phyloP scores from a whole-genome alignment of 495 filamentous ascomycete genomes.

The Xylaria telfairii region DNA sequence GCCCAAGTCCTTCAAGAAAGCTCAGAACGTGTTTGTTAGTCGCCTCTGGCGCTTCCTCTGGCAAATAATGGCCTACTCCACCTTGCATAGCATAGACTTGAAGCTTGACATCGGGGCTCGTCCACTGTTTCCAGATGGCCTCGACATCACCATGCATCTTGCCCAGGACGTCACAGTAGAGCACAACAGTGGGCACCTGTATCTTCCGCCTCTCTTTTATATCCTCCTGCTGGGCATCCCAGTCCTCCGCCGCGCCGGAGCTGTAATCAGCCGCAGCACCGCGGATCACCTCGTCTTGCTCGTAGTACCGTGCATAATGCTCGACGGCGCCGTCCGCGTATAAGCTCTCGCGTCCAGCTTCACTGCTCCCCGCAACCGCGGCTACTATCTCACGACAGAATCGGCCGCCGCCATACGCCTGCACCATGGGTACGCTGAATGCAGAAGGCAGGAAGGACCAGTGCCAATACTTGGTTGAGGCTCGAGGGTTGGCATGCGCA shows the following conservation, averaged over 20 bases:
- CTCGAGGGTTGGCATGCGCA: slow-evolving; percentile 33
- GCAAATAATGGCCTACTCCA: slow-evolving; percentile 58
- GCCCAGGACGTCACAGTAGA: slow-evolving; percentile 56
- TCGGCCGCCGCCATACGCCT: slow-evolving; percentile 46
- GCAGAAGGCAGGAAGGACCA: slow-evolving; percentile 59
- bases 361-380: slow-evolving; percentile 38
- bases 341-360: slow-evolving; percentile 24
- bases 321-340: slow-evolving; percentile 35
- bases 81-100: slow-evolving; percentile 40
- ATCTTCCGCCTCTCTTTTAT: slow-evolving; percentile 53
- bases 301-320: slow-evolving; percentile 50
- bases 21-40: slow-evolving; percentile 38
- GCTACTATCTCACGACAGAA: slow-evolving; percentile 42
- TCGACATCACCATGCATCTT: slow-evolving; percentile 44
- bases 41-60: slow-evolving; percentile 55
- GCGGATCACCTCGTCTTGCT: slow-evolving; percentile 42
- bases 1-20: slow-evolving; percentile 32
- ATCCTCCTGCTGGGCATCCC: slow-evolving; percentile 50
- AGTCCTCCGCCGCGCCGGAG: slow-evolving; percentile 49
- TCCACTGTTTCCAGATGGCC: slow-evolving; percentile 56
- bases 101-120: slow-evolving; percentile 39
- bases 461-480: slow-evolving; percentile 49
- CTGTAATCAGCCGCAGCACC: slow-evolving; percentile 56
- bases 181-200: slow-evolving; percentile 42
- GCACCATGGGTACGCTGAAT: slow-evolving; percentile 52